A percentile compares a stretch with the other conserved stretches of the same genome.
Evolutionary conservation across 192 early-diverging fungal species (phyloP).

Genomic region (Funneliformis geosporum): DNA sequence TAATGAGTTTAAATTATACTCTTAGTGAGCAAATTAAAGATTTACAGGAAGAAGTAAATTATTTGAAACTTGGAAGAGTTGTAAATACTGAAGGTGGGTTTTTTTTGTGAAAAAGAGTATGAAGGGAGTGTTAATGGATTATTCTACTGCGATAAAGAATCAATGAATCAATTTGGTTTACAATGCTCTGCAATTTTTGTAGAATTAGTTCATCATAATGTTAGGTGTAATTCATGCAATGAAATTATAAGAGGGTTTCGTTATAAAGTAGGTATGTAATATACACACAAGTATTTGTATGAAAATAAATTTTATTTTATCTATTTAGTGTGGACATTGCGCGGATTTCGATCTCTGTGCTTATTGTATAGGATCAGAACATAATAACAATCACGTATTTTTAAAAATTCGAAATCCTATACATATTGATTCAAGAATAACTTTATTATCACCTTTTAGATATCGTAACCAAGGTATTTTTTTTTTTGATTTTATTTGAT

Average conservation of each 20-base stretch:
- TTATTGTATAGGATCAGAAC: not conserved
- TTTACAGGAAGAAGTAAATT: not conserved
- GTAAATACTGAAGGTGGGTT: not conserved
- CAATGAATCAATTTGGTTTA: no score
- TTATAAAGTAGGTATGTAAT: not conserved
- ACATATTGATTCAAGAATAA: not conserved
- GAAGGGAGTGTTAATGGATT: no score
- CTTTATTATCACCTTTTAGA: not conserved
- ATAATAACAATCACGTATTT: not conserved
- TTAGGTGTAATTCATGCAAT: not conserved
- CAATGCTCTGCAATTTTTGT: not conserved
- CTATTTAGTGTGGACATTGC: not conserved
- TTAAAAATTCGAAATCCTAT: not conserved
- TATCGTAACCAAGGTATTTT: not conserved
- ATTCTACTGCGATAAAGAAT: no score
- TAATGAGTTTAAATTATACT: not conserved
- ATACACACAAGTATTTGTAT: not conserved
- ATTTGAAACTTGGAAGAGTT: not conserved
- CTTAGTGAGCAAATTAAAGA: not conserved
- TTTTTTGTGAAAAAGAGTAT: no score
- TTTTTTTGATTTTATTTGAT: not conserved
- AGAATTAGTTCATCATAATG: not conserved
- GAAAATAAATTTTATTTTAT: not conserved
- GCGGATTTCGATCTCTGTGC: not conserved
- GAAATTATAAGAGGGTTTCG: not conserved